Base-by-base conservation (phyloP, 441 rosid genomes). In the Eutrema salsugineum region DNA sequence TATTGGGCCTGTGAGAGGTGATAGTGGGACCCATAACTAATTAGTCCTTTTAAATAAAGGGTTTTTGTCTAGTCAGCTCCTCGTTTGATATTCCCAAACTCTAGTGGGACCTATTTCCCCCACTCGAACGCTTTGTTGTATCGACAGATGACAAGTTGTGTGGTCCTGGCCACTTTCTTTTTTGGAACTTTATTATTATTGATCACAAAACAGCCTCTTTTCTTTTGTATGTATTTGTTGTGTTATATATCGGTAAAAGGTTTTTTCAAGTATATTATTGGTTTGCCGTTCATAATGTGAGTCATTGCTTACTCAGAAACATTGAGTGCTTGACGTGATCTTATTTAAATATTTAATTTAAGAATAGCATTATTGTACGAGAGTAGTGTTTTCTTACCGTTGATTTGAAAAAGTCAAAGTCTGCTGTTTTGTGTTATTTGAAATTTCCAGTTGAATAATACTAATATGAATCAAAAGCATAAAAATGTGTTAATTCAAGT, bases 251-350 rank as follows among this genome's bases (percentile, higher is more conserved):
- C 33, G 28, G 20, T 33, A 2, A 43, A 28, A 12, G 32, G 24
- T 19, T 19, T 28, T 8, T 30, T 44, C 5, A 17, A 33, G 15
- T 51, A 48, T 5, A 22, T 71, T n/a, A 53, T 68, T 75, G 78
- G 69, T 27, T 35, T 61, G 64, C 44, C 64, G 30, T 68, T 68
- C 40, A 16, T 54, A 75, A 75, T 42, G 43, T 75, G 70, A 61
- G 78, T 75, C 74, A 75, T 62, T 62, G 78, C 78, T 75, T 75
- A 75, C 59, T 75, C 74, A 54, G 69, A 68, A 32, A 35, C 74
- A 48, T 53, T 68, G 33, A 27, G 66, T 44, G 27, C 59, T 61
- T 68, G 69, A 75, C 58, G 73, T 61, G 48, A 44, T 75, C 65
- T 61, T 53, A 5, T 15, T 8, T 53, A 33, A 33, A 32, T 54